phyloP scores from a whole-genome alignment of 768 basidiomycete species.

The Inosperma sp. region DNA sequence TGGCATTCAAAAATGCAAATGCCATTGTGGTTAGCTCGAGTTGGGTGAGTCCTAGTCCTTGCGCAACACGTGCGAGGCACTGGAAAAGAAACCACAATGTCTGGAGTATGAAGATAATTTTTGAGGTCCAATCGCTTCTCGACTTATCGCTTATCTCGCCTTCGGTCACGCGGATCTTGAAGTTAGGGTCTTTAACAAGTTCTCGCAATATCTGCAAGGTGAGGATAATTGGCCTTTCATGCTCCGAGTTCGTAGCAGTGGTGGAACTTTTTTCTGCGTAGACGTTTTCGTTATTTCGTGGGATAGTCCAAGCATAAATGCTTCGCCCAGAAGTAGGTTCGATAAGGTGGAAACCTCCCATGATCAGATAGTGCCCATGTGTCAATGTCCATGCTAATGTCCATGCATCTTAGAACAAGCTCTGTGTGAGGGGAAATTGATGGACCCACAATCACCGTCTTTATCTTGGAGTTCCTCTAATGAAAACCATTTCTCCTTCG shows the following conservation, averaged over 20 bases:
- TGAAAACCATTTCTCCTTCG: no score
- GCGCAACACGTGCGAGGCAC: neutral
- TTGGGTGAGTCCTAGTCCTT: constrained; percentile 7
- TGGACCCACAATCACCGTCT: no score
- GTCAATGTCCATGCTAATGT: no score
- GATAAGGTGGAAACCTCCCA: no score
- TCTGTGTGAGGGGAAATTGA: no score
- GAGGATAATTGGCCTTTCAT: neutral
- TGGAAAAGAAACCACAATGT: constrained; percentile 6
- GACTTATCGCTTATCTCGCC: constrained; percentile 5
- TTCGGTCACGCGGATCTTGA: neutral
- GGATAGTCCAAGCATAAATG: no score
- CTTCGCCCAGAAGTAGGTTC: no score
- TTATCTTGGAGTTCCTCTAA: no score
- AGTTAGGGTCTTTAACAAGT: neutral
- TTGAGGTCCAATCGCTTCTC: constrained; percentile 3
- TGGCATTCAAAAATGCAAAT: constrained; percentile 1
- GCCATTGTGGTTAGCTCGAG: constrained; percentile 9
- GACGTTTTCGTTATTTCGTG: no score
- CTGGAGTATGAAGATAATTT: constrained; percentile 1
- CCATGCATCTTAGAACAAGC: no score
- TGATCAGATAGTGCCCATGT: no score
- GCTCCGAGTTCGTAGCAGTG: neutral
- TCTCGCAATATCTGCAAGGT: neutral
- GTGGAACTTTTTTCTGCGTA: no score